phyloP scores from a whole-genome alignment of 768 basidiomycete genomes.

The Amanita pallidorosea region DNA sequence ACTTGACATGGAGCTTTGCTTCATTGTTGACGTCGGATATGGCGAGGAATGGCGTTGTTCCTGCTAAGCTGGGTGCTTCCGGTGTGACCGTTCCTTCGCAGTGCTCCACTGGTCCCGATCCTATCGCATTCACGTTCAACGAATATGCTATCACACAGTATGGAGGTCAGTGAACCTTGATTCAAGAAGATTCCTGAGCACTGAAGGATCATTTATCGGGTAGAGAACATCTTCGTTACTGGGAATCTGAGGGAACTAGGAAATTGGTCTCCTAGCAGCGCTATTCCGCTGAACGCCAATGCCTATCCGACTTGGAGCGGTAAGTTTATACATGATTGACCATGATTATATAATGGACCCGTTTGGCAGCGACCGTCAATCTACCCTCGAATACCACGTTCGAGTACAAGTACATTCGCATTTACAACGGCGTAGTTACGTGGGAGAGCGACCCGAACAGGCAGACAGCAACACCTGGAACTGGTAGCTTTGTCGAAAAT shows the following conservation, averaged over 20 bases:
- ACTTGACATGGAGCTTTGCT: constrained; percentile 75
- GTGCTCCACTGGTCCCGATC: constrained; percentile 19
- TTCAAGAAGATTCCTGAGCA: not conserved
- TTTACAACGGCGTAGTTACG: constrained; percentile 39
- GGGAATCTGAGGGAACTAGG: constrained; percentile 45
- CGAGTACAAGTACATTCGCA: constrained; percentile 67
- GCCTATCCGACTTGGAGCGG: constrained; percentile 63
- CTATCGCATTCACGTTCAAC: constrained; percentile 50
- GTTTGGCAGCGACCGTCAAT: constrained; percentile 33
- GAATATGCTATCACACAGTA: constrained; percentile 47
- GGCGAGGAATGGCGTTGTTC: constrained; percentile 36
- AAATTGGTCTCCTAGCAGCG: constrained; percentile 51
- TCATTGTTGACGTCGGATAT: constrained; percentile 48
- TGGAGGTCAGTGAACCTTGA: constrained; percentile 34
- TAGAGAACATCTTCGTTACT: constrained; percentile 62
- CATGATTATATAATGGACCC: constrained; percentile 42
- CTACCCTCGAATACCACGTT: constrained; percentile 21
- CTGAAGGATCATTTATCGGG: not conserved
- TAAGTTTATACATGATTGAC: constrained; percentile 21
- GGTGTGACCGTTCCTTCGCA: constrained; percentile 38
- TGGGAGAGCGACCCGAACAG: constrained; percentile 67
- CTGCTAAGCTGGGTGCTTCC: constrained; percentile 53
- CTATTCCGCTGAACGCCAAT: constrained; percentile 41
- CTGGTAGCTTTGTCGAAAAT: constrained; percentile 23
- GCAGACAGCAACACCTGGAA: constrained; percentile 34